phyloP scores from a whole-genome alignment of 192 early-diverging fungal genomes.

The Coemansia sp. region DNA sequence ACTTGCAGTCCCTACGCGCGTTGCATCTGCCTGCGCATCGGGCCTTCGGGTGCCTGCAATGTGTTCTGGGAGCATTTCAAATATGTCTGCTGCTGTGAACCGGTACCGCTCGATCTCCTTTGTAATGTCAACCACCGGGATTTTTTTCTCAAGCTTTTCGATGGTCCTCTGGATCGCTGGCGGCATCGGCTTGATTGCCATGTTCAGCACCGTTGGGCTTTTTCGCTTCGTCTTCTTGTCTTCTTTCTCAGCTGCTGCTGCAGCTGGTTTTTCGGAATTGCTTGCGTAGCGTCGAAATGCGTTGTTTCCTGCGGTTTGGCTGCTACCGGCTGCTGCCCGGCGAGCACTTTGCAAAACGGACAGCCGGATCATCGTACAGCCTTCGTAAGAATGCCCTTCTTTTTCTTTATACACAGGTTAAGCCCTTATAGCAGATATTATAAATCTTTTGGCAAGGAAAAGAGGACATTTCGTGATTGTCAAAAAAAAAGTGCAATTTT shows the following conservation, averaged over 20 bases:
- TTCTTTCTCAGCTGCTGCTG: neutral
- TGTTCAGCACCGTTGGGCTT: neutral
- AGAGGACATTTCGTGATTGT: too few species aligned
- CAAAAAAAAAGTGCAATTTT: neutral
- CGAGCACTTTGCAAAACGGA: neutral
- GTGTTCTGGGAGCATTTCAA: slow-evolving; percentile 23
- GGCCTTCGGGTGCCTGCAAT: neutral
- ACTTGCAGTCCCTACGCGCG: slow-evolving; percentile 6
- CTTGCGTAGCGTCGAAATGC: neutral
- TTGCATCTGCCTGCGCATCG: neutral
- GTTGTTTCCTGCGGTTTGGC: neutral
- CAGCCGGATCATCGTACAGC: neutral
- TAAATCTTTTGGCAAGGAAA: too few species aligned
- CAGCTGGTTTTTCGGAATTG: neutral
- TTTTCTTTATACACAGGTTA: neutral
- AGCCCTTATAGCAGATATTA: too few species aligned
- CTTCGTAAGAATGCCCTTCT: too few species aligned
- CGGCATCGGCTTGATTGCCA: slow-evolving; percentile 26
- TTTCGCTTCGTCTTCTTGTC: neutral
- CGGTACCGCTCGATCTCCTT: slow-evolving; percentile 30
- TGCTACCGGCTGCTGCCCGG: neutral
- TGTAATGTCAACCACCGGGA: slow-evolving; percentile 1
- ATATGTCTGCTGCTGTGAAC: slow-evolving; percentile 33
- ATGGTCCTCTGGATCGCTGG: slow-evolving; percentile 28
- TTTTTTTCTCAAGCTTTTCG: slow-evolving; percentile 9